Evolutionary conservation across 1,139 yeast species (phyloP).

Genomic region (Suhomyces taliae): DNA sequence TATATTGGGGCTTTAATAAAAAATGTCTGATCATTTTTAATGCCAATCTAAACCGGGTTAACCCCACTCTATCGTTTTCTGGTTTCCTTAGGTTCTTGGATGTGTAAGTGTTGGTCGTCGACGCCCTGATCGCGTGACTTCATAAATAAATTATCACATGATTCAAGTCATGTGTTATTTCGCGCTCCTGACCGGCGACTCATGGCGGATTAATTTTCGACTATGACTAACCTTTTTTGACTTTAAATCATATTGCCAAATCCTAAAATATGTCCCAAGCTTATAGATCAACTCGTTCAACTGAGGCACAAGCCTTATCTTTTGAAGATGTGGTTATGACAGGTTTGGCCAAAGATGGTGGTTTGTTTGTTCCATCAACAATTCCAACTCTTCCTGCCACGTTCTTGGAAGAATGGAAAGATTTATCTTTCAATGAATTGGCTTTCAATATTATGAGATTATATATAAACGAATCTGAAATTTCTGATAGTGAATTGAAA

Average conservation of each 20-base stretch:
- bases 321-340: conserved; percentile 93
- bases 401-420: conserved; percentile 67
- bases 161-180: conserved; percentile 1
- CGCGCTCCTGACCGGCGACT: conserved; percentile 4
- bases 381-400: conserved; percentile 70
- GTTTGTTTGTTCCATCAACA: conserved; percentile 81
- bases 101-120: background rate
- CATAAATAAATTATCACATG: background rate
- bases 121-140: background rate
- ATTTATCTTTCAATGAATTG: conserved; percentile 75
- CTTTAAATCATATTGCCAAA: background rate
- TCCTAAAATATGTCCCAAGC: conserved; percentile 31
- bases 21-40: conserved; percentile 10
- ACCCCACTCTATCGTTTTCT: background rate
- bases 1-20: conserved; percentile 5
- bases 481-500: conserved; percentile 66
- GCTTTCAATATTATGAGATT: conserved; percentile 85
- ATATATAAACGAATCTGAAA: conserved; percentile 69
- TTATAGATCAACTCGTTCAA: conserved; percentile 87
- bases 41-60: background rate
- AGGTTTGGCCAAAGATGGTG: conserved; percentile 96
- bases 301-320: conserved; percentile 53
- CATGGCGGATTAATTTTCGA: conserved; percentile 5
- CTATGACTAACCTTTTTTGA: conserved; percentile 6
- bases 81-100: background rate